Percentiles rank a stretch among this genome's conserved stretches.
phyloP scores from a whole-genome alignment of 2,329 filamentous ascomycete genomes.

The Colletotrichum scovillei region DNA sequence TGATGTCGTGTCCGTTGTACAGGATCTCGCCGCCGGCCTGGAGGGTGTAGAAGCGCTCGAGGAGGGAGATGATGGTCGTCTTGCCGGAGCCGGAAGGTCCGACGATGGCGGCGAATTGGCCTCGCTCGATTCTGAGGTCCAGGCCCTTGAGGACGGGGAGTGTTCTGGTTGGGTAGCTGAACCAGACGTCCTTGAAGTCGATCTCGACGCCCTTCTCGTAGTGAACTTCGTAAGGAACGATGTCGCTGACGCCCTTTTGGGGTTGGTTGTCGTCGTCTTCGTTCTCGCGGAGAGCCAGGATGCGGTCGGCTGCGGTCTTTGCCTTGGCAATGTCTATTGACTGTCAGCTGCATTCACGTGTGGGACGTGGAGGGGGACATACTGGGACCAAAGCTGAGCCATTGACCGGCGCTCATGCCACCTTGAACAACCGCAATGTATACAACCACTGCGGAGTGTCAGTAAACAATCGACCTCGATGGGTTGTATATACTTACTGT shows the following conservation, averaged over 20 bases:
- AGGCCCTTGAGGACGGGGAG: constrained; percentile 33
- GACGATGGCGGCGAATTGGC: constrained; percentile 77
- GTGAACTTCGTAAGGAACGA: constrained; percentile 28
- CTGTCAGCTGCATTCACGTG: background rate
- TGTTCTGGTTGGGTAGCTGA: constrained; percentile 31
- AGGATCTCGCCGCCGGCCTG: constrained; percentile 41
- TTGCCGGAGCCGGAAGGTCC: constrained; percentile 63
- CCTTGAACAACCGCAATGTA: constrained; percentile 37
- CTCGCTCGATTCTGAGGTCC: constrained; percentile 53
- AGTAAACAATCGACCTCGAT: background rate
- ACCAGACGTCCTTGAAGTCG: constrained; percentile 38
- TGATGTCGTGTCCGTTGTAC: constrained; percentile 44
- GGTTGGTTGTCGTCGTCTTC: constrained; percentile 55
- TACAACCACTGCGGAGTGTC: constrained; percentile 26
- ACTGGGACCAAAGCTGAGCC: constrained; percentile 36
- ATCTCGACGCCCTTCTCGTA: constrained; percentile 39
- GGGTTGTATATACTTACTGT: constrained; percentile 19
- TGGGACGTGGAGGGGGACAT: background rate
- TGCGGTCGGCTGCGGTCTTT: constrained; percentile 35
- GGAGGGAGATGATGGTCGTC: constrained; percentile 43
- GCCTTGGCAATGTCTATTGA: constrained; percentile 33
- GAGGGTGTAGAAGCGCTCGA: constrained; percentile 42
- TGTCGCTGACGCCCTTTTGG: constrained; percentile 6
- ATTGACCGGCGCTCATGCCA: constrained; percentile 36
- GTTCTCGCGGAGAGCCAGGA: constrained; percentile 28